Percentiles rank a stretch among this genome's conserved stretches.
Evolutionary conservation across 768 basidiomycete species (phyloP).

Genomic region (Cantharellus cinnabarinus): DNA sequence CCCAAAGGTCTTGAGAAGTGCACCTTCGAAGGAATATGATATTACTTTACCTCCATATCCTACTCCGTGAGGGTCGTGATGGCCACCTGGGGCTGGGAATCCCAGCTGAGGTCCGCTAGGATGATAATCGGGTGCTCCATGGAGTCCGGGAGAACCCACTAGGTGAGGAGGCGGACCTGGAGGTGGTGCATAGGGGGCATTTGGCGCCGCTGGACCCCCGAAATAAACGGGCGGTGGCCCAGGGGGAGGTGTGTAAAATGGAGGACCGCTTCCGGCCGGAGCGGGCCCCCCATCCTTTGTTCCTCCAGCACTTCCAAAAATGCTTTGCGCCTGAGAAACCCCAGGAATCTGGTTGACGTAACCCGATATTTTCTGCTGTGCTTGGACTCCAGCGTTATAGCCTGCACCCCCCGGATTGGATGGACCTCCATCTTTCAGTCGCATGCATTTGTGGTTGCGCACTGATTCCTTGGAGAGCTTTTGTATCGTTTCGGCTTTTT

Average conservation of each 20-base stretch:
- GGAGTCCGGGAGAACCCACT: too few relatives aligned
- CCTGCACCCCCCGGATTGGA: neutral
- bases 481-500: conserved; percentile 28
- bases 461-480: conserved; percentile 48
- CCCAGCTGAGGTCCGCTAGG: too few relatives aligned
- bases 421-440: conserved; percentile 19
- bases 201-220: neutral
- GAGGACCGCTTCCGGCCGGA: neutral
- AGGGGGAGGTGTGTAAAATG: neutral
- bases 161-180: too few relatives aligned
- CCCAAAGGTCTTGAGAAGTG: too few relatives aligned
- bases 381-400: conserved; percentile 2
- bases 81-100: too few relatives aligned
- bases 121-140: too few relatives aligned
- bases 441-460: conserved; percentile 50
- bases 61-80: too few relatives aligned
- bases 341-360: conserved; percentile 2
- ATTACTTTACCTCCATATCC: too few relatives aligned
- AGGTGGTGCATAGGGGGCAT: too few relatives aligned
- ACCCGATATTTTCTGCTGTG: neutral
- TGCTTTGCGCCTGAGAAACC: neutral
- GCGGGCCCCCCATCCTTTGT: neutral
- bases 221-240: neutral
- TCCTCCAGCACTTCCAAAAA: neutral
- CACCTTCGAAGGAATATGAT: too few relatives aligned